Percentiles rank a stretch among this genome's conserved stretches.
phyloP scores from a whole-genome alignment of 306 rosid species.

The Begonia fuchsioides region DNA sequence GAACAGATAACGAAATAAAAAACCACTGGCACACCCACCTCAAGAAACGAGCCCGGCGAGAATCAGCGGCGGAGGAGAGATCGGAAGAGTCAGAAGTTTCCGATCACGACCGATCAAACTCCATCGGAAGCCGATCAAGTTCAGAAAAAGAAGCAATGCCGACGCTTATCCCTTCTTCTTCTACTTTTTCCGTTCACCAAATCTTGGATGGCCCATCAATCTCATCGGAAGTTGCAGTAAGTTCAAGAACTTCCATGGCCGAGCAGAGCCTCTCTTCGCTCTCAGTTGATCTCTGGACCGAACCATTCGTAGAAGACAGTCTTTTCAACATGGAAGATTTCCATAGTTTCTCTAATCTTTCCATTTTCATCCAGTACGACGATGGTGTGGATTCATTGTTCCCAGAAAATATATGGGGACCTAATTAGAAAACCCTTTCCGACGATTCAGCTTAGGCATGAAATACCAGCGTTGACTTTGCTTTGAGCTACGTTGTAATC shows the following conservation, averaged over 20 bases:
- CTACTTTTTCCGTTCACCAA: neutral
- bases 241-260: too few species aligned
- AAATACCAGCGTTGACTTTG: too few species aligned
- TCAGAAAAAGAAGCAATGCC: constrained; percentile 5
- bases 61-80: neutral
- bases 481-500: too few species aligned
- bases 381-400: too few species aligned
- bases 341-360: too few species aligned
- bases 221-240: too few species aligned
- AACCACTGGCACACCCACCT: constrained; percentile 45
- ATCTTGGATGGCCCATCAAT: constrained; percentile 24
- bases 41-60: constrained; percentile 13
- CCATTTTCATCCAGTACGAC: too few species aligned
- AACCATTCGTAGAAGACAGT: constrained; percentile 36
- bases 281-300: constrained; percentile 56
- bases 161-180: neutral
- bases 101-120: neutral
- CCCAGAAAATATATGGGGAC: too few species aligned
- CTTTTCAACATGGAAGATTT: neutral
- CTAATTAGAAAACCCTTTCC: too few species aligned
- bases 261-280: too few species aligned
- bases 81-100: neutral
- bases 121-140: neutral
- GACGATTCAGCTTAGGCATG: too few species aligned
- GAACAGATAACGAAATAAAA: constrained; percentile 47